These are phyloP conservation scores for Zygoascus hellenicus DNA, from an alignment of 1,139 yeast species.

Conservation along the genomic window DNA sequence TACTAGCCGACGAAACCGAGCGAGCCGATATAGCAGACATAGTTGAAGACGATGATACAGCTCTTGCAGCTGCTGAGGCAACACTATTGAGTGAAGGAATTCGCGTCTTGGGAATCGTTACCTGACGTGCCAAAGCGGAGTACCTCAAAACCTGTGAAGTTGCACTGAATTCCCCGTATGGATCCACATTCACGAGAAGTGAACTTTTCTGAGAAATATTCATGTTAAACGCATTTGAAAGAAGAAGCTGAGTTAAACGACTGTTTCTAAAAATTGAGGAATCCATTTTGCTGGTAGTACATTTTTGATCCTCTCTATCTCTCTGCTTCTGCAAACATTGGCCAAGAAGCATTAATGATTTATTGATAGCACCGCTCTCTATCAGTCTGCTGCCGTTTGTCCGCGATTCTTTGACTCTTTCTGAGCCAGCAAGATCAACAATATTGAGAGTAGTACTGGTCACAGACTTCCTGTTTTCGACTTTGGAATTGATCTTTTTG, in stretches of 20 bases:
- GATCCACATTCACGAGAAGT: conserved; percentile 55
- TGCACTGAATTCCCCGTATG: conserved; percentile 55
- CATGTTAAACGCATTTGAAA: conserved; percentile 41
- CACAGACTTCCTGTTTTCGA: conserved; percentile 10
- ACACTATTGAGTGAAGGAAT: conserved; percentile 18
- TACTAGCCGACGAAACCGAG: conserved; percentile 8
- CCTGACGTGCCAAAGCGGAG: conserved; percentile 35
- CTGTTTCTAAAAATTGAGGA: conserved; percentile 39
- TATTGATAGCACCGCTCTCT: conserved; percentile 45
- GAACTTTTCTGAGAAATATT: conserved; percentile 29
- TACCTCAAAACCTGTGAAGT: conserved; percentile 45
- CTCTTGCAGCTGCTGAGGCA: conserved; percentile 9
- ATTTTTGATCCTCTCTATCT: conserved; percentile 21
- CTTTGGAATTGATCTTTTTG: conserved; percentile 16
- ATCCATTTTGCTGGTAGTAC: conserved; percentile 31
- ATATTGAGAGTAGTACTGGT: conserved; percentile 34
- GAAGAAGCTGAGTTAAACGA: conserved; percentile 43
- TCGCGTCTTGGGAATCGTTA: conserved; percentile 23
- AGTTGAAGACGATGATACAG: conserved; percentile 6
- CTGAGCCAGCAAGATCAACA: conserved; percentile 49
- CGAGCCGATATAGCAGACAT: neutral
- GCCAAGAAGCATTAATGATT: conserved; percentile 44
- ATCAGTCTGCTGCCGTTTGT: conserved; percentile 40
- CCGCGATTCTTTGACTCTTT: conserved; percentile 41
- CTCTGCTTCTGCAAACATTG: conserved; percentile 40